Conservation (phyloP, 1,284 basidiomycete genomes). For the Rhodofomes roseus region DNA sequence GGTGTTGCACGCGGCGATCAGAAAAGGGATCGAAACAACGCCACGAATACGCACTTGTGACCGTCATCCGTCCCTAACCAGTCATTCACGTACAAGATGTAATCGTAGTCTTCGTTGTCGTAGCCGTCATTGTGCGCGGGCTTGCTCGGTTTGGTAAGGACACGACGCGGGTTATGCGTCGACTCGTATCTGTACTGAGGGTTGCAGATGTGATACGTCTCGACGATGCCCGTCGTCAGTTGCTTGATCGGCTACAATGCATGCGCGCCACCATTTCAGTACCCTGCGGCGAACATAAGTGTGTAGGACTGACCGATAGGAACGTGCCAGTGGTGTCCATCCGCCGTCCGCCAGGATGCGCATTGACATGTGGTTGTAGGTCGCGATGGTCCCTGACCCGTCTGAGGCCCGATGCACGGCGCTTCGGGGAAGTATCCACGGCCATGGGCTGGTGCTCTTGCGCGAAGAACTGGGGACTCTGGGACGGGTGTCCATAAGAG, state of each 20-base stretch:
- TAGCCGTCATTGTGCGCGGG: slow-evolving; percentile 91
- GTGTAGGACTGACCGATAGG: slow-evolving; percentile 51
- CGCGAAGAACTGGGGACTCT: slow-evolving; percentile 50
- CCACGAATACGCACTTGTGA: slow-evolving; percentile 67
- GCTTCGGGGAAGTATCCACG: slow-evolving; percentile 64
- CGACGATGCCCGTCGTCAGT: slow-evolving; percentile 80
- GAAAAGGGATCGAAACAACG: slow-evolving; percentile 6
- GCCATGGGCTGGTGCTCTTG: slow-evolving; percentile 62
- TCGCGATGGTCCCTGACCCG: slow-evolving; percentile 68
- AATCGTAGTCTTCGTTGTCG: slow-evolving; percentile 97
- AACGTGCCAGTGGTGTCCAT: slow-evolving; percentile 62
- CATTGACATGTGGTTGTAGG: slow-evolving; percentile 64
- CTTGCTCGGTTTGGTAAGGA: slow-evolving; percentile 94
- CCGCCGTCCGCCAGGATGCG: slow-evolving; percentile 53
- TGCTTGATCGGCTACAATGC: slow-evolving; percentile 74
- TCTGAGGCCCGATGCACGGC: slow-evolving; percentile 66
- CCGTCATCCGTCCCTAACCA: slow-evolving; percentile 88
- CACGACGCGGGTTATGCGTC: slow-evolving; percentile 87
- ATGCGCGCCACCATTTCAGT: slow-evolving; percentile 13
- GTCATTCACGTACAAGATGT: slow-evolving; percentile 96
- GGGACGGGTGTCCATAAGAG: slow-evolving; percentile 52
- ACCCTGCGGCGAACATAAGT: slow-evolving; percentile 6
- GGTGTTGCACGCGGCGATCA: neutral
- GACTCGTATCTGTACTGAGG: slow-evolving; percentile 91
- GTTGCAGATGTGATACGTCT: slow-evolving; percentile 92